Conservation (phyloP, 441 rosid species). For the Hura crepitans region DNA sequence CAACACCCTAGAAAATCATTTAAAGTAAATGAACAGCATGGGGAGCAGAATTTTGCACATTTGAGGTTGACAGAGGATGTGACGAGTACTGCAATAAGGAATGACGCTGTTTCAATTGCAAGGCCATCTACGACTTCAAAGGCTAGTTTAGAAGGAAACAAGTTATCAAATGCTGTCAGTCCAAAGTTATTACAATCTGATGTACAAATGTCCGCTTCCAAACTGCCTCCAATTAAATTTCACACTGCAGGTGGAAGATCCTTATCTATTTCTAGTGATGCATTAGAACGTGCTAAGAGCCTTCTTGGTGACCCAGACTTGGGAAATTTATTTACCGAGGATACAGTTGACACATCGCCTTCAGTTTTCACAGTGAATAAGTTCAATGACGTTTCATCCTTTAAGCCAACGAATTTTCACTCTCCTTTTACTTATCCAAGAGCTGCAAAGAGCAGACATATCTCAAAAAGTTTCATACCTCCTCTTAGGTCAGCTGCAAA, state of each 20-base stretch:
- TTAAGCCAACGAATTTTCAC: conserved; percentile 36
- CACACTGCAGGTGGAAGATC: conserved; percentile 91
- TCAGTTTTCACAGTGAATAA: conserved; percentile 33
- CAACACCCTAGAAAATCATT: conserved; percentile 27
- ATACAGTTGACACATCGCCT: conserved; percentile 33
- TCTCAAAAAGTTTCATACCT: conserved; percentile 48
- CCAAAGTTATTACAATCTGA: conserved; percentile 32
- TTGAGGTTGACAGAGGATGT: conserved; percentile 21
- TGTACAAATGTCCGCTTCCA: conserved; percentile 32
- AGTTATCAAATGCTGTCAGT: conserved; percentile 24
- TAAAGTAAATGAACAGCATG: conserved; percentile 23
- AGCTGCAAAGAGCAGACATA: conserved; percentile 37
- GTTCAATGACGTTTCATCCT: conserved; percentile 31
- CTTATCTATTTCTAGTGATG: conserved; percentile 75
- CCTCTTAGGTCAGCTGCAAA: conserved; percentile 52
- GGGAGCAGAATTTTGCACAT: conserved; percentile 22
- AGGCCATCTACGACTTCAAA: conserved; percentile 31
- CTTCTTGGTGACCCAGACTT: conserved; percentile 93
- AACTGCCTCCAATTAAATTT: conserved; percentile 62
- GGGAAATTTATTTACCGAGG: conserved; percentile 50
- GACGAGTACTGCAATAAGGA: conserved; percentile 20
- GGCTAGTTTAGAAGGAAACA: conserved; percentile 31
- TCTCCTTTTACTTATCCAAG: conserved; percentile 37
- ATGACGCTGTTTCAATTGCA: conserved; percentile 28
- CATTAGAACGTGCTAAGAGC: conserved; percentile 78